Conservation (phyloP, 2,329 filamentous ascomycete species). For the Acrocalymma vagum region DNA sequence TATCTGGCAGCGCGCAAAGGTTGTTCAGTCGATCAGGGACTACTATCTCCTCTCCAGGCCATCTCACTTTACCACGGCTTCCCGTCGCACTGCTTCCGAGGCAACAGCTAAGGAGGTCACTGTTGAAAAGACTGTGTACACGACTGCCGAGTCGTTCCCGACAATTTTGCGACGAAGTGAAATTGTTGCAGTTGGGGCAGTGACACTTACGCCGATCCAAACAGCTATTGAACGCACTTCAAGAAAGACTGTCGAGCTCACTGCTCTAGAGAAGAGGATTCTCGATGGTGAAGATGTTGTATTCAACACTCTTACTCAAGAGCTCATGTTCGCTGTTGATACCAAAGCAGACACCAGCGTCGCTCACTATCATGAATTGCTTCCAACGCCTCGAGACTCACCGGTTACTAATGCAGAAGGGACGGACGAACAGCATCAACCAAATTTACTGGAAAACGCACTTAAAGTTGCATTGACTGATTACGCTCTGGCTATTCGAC, state of each 20-base stretch:
- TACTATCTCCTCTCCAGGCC: slow-evolving; percentile 82
- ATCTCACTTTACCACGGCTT: slow-evolving; percentile 79
- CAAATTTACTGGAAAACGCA: slow-evolving; percentile 73
- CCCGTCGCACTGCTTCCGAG: slow-evolving; percentile 73
- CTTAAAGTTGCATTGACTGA: slow-evolving; percentile 87
- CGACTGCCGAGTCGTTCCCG: slow-evolving; percentile 85
- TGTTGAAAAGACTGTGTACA: slow-evolving; percentile 85
- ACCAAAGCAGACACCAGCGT: slow-evolving; percentile 78
- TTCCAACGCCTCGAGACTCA: slow-evolving; percentile 62
- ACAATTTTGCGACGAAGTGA: slow-evolving; percentile 90
- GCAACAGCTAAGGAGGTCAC: slow-evolving; percentile 74
- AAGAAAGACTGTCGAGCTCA: slow-evolving; percentile 88
- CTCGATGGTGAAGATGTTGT: slow-evolving; percentile 76
- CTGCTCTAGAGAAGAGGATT: slow-evolving; percentile 76
- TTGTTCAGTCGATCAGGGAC: slow-evolving; percentile 84
- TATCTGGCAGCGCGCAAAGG: slow-evolving; percentile 87
- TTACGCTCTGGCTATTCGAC: slow-evolving; percentile 86
- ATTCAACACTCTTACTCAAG: slow-evolving; percentile 75
- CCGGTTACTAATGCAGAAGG: slow-evolving; percentile 45
- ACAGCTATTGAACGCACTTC: slow-evolving; percentile 91
- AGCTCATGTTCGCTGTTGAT: slow-evolving; percentile 79
- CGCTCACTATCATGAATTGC: slow-evolving; percentile 76
- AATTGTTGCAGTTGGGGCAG: slow-evolving; percentile 73
- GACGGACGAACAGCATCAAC: slow-evolving; percentile 53
- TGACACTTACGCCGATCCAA: slow-evolving; percentile 77